Evolutionary conservation across 2,329 filamentous ascomycete species (phyloP).

Genomic region (Colletotrichum cordylinicola): DNA sequence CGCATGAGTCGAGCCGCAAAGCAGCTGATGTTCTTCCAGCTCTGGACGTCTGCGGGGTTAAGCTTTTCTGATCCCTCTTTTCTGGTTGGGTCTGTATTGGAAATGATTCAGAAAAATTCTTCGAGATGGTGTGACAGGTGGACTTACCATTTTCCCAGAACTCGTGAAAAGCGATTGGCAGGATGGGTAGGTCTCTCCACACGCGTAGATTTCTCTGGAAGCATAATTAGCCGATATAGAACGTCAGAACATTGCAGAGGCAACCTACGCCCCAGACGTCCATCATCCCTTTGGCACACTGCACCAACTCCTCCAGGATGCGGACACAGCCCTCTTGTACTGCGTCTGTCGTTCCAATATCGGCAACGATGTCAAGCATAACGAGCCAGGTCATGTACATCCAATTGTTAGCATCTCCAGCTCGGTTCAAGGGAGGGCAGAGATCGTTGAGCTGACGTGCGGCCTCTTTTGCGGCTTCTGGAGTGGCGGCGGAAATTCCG

Average conservation of each 20-base stretch:
- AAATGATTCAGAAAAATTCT: neutral
- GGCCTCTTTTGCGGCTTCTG: neutral
- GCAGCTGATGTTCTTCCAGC: neutral
- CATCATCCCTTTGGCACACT: neutral
- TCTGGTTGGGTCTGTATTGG: neutral
- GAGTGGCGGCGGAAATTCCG: neutral
- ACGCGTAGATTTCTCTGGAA: neutral
- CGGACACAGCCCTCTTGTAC: neutral
- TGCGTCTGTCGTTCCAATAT: neutral
- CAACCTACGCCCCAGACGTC: neutral
- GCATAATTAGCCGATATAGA: neutral
- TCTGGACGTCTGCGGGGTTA: neutral
- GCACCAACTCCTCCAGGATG: neutral
- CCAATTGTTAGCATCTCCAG: neutral
- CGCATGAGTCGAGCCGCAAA: neutral
- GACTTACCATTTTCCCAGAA: neutral
- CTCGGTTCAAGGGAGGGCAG: neutral
- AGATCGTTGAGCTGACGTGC: neutral
- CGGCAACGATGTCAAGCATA: neutral
- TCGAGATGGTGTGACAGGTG: neutral
- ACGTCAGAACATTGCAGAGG: neutral
- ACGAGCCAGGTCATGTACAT: neutral
- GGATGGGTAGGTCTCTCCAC: neutral
- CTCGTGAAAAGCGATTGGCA: neutral
- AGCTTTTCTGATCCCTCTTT: neutral